Conservation (phyloP, 176 grass and related monocot genomes). For the Oryza meyeriana region DNA sequence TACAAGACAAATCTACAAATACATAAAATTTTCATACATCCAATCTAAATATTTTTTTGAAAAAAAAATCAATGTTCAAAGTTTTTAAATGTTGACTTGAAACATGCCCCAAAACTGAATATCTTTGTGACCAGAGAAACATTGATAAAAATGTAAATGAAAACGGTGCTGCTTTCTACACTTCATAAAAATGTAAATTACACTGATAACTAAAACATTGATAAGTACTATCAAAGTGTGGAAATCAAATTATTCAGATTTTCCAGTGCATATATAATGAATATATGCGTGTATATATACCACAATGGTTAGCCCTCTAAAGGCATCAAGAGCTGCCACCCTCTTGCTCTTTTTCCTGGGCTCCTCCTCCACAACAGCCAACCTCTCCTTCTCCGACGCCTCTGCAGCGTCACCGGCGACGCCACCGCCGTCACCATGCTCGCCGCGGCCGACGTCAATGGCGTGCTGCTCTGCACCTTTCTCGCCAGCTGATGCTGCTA, state of each 20-base stretch:
- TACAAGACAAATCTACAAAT: not conserved
- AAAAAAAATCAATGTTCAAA: not conserved
- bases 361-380: conserved; percentile 16
- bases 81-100: not conserved
- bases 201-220: not conserved
- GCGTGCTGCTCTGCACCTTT: conserved; percentile 28
- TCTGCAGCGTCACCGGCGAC: not conserved
- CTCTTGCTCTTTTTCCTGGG: conserved; percentile 41
- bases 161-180: not conserved
- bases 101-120: not conserved
- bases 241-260: not conserved
- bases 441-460: conserved; percentile 28
- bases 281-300: conserved; percentile 28
- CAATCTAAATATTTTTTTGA: not conserved
- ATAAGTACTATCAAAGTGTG: not conserved
- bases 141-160: too few relatives aligned
- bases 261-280: not conserved
- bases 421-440: not conserved
- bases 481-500: conserved; percentile 11
- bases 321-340: conserved; percentile 80
- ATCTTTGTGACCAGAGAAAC: not conserved
- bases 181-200: not conserved
- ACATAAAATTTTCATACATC: not conserved
- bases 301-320: conserved; percentile 90
- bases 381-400: not conserved